Evolutionary conservation across 2,329 filamentous ascomycete genomes (phyloP), one percentile per base, ranked within the genome.

Genomic region (Fusarium chuoi): DNA sequence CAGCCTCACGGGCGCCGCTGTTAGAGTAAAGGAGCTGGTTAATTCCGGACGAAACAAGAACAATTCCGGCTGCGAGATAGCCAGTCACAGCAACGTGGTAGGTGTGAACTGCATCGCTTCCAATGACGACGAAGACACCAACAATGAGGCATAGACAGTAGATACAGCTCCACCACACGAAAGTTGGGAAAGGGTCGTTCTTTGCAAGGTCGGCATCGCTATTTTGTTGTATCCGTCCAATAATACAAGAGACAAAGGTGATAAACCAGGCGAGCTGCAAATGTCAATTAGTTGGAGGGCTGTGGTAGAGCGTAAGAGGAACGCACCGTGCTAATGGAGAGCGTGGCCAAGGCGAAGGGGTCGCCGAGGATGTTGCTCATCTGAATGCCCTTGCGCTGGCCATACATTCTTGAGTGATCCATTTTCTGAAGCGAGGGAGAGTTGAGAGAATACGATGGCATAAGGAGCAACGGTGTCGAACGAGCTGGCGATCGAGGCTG

Each of bases 31-130:
- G 92, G 60, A 98, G 86, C 20, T 90, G 90, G 83, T 98, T 98
- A 75, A 97, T 93, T 1, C 94, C 91, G 6, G 95, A 94, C 6
- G 94, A 95, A 30, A 93, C 93, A 78, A 98, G 90, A 55, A 97
- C 93, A 56, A 98, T 88, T 59, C 93, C 95, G 48, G 92, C 93
- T 15, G 91, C 90, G 65, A 98, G 88, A 81, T 96, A 98, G 57
- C 94, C 95, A 38, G 96, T 94, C 77, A 98, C 88, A 36, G 96
- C 96, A 70, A 98, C 93, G 82, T 97, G 93, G 83, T 98, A 99
- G 24, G 93, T 96, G 78, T 95, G 91, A 68, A 93, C 90, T 11
- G 93, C 90, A 82, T 98, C 93, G 56, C 94, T 94, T 46, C 93
- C 95, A 76, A 98, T 91, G 17, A 97, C 93, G 71, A 96, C 85